A percentile compares a stretch with the other conserved stretches of the same genome.
Evolutionary conservation across 148 eudicot species (phyloP).

Genomic region (Suaeda aralocaspica): DNA sequence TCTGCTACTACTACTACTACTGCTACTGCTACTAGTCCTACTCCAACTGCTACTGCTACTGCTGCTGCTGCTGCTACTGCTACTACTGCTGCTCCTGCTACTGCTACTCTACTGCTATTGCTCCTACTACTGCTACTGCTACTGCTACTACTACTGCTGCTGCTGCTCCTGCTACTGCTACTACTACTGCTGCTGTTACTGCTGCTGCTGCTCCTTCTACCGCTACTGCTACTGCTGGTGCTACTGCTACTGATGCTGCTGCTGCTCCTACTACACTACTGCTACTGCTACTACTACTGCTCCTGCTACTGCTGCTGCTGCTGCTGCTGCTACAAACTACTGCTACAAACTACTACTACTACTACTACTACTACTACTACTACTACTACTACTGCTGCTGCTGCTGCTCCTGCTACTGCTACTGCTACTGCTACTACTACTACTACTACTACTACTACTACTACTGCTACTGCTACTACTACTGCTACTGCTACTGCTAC

Average conservation of each 20-base stretch:
- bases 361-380: not conserved
- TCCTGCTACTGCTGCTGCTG: not conserved
- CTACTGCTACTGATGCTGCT: not conserved
- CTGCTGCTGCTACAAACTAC: too few relatives aligned
- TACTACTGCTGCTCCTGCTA: too few relatives aligned
- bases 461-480: not conserved
- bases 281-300: not conserved
- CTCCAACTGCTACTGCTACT: too few relatives aligned
- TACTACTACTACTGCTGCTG: not conserved
- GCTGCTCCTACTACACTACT: too few relatives aligned
- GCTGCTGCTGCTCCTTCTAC: not conserved
- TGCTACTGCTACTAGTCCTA: too few relatives aligned
- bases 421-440: not conserved
- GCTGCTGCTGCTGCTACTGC: too few relatives aligned
- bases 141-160: too few relatives aligned
- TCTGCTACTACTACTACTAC: too few relatives aligned
- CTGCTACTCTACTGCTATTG: too few relatives aligned
- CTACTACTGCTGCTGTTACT: not conserved
- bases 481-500: not conserved
- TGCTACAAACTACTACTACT: conserved; percentile 1
- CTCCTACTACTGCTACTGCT: too few relatives aligned
- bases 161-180: too few relatives aligned
- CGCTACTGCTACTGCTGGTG: not conserved
- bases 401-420: not conserved
- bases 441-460: not conserved